Evolutionary conservation across 2,329 filamentous ascomycete genomes (phyloP), one percentile per base, ranked within the genome.

Genomic region (Clonostachys rosea): DNA sequence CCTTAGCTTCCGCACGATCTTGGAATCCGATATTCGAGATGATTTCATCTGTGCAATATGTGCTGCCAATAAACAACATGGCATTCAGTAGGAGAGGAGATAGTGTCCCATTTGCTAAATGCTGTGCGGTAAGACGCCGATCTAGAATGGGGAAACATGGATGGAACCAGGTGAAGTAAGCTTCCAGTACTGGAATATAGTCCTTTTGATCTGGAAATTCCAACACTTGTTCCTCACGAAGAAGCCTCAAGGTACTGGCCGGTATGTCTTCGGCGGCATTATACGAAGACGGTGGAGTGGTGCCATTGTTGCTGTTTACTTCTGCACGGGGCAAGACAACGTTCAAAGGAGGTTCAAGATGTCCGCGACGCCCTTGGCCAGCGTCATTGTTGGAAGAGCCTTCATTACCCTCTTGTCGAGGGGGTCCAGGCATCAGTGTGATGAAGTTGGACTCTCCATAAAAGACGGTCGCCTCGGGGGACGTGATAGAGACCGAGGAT

Each of bases 81-180:
- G 74, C 69, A 52, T 79, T 75, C 2, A 79, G 54, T 3, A 80
- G 57, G 4, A 79, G 61, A 2, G 69, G 72, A 5, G 77, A 78
- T 3, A 79, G 62, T 2, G 60, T 66, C 10, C 67, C 65, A 10
- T 64, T 60, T 8, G 58, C 59, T 37, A 75, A 68, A 3, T 61
- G 59, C 3, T 60, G 56, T 46, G 68, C 64, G 9, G 78, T 60
- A 1, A 70, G 67, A 1, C 61, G 60, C 5, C 74, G 68, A 51
- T 80, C 74, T 1, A 81, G 52, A 12, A 81, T 67, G 0, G 78
- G 75, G 43, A 79, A 81, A 46, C 74, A 75, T 0, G 78, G 75
- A 51, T 81, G 78, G 45, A 79, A 80, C 70, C 75, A 78, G 18
- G 66, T 62, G 47, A 81, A 81, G 59, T 79, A 81, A 0, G 76